These are phyloP conservation scores for Biscutella auriculata DNA, from an alignment of 441 rosid genomes.

Conservation along the genomic window DNA sequence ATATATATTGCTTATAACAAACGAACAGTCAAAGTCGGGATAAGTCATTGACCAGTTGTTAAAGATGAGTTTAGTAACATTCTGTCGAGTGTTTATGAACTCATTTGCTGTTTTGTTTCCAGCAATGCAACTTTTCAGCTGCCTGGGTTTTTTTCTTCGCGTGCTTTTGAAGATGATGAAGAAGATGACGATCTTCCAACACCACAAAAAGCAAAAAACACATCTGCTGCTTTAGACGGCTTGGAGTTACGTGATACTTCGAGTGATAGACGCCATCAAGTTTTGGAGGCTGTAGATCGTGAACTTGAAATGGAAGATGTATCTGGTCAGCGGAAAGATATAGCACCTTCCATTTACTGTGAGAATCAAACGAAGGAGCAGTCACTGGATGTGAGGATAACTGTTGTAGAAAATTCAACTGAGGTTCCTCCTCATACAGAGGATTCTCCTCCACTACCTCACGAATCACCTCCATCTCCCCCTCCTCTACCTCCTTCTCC, in stretches of 20 bases:
- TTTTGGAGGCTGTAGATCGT: conserved; percentile 79
- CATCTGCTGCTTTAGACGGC: conserved; percentile 23
- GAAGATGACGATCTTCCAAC: conserved; percentile 42
- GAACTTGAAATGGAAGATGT: conserved; percentile 97
- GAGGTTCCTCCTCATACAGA: conserved; percentile 47
- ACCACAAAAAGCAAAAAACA: conserved; percentile 26
- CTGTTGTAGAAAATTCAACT: conserved; percentile 5
- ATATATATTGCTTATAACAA: too few species aligned
- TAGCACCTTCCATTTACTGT: conserved; percentile 24
- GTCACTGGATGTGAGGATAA: background rate
- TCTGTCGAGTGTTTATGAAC: too few species aligned
- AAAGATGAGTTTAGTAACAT: too few species aligned
- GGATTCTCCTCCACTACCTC: conserved; percentile 78
- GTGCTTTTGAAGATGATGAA: conserved; percentile 28
- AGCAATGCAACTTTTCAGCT: conserved; percentile 91
- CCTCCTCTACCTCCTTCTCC: conserved; percentile 80
- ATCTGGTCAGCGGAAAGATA: conserved; percentile 55
- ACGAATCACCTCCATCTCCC: conserved; percentile 68
- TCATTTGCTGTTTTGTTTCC: conserved; percentile 9
- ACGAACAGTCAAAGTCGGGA: too few species aligned
- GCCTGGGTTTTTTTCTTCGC: conserved; percentile 65
- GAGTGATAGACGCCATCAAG: conserved; percentile 57
- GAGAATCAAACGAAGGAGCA: conserved; percentile 34
- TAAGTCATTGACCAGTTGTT: too few species aligned
- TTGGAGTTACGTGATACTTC: too few species aligned